A percentile compares a stretch with the other conserved stretches of the same genome.
phyloP scores from a whole-genome alignment of 768 basidiomycete species.

The Termitomyces sp. region DNA sequence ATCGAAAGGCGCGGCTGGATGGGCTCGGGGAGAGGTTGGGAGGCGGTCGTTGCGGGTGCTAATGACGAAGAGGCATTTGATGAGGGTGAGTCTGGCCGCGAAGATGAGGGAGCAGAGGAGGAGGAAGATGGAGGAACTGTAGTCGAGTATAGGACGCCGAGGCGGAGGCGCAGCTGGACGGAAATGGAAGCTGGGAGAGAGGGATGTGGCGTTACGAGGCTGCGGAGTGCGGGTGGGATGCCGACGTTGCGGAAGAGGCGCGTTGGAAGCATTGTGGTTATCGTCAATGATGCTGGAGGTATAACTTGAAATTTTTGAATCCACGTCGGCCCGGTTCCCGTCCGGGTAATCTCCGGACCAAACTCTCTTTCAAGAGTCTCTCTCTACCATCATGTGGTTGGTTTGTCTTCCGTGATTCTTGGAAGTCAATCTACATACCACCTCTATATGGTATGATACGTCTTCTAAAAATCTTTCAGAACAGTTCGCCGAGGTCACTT shows the following conservation, averaged over 20 bases:
- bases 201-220: slow-evolving; percentile 32
- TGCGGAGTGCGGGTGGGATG: slow-evolving; percentile 41
- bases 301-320: background rate
- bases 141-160: slow-evolving; percentile 19
- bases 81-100: background rate
- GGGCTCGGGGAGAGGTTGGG: slow-evolving; percentile 33
- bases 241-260: slow-evolving; percentile 42
- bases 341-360: background rate
- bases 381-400: too few species aligned
- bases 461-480: background rate
- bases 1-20: slow-evolving; percentile 66
- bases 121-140: background rate
- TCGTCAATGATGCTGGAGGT: background rate
- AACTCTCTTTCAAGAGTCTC: too few species aligned
- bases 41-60: slow-evolving; percentile 10
- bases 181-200: slow-evolving; percentile 29
- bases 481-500: background rate
- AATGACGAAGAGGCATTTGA: background rate
- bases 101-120: background rate
- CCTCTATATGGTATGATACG: too few species aligned
- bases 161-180: slow-evolving; percentile 32
- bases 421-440: too few species aligned
- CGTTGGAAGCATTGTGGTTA: slow-evolving; percentile 40
- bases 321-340: background rate
- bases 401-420: too few species aligned